Evolutionary conservation across 2,329 filamentous ascomycete species (phyloP), one percentile per base, ranked within the genome.

Genomic region (Hymenotorrendiella dingleyae): DNA sequence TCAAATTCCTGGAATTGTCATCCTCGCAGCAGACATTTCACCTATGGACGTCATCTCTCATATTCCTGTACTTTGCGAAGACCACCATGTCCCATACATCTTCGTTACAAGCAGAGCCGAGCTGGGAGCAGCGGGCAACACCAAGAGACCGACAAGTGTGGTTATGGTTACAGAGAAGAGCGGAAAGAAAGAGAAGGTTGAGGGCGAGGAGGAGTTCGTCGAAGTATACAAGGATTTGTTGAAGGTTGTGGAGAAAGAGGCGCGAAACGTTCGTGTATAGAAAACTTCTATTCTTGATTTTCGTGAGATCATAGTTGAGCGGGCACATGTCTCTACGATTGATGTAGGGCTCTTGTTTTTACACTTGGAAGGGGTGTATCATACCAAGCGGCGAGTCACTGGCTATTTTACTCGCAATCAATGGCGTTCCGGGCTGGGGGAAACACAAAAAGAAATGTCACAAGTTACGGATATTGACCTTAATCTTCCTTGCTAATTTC

Each of bases 1-100:
- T n/a, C n/a, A n/a, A n/a, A 46, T 46, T 41, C 82, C 86, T 33
- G 76, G 81, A 54, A 76, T 98, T 54, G 88, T 96, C 59, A 74
- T 98, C 64, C 87, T 98, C 56, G 93, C 93, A 26, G 93, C 87
- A 58, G 93, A 98, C 68, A 97, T 98, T 72, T 95, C 87, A 40
- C 93, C 93, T 54, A 91, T 93, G 82, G 93, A 98, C 67, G 93
- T 98, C 65, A 96, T 98, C 71, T 93, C 87, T 47, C 93, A 98
- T 71, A 86, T 98, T 54, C 93, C 93, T 59, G 86, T 98, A 45
- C 83, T 97, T 45, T 97, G 93, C 76, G 93, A 98, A 72, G 91
- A 97, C 70, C 90, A 96, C 76, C 87, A 86, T 68, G 87, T 96
- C 47, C 93, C 93, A 24, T 98, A 97, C 71, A 80, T 98, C 67